phyloP scores from a whole-genome alignment of 495 filamentous ascomycete genomes.

The Tuber indicum region DNA sequence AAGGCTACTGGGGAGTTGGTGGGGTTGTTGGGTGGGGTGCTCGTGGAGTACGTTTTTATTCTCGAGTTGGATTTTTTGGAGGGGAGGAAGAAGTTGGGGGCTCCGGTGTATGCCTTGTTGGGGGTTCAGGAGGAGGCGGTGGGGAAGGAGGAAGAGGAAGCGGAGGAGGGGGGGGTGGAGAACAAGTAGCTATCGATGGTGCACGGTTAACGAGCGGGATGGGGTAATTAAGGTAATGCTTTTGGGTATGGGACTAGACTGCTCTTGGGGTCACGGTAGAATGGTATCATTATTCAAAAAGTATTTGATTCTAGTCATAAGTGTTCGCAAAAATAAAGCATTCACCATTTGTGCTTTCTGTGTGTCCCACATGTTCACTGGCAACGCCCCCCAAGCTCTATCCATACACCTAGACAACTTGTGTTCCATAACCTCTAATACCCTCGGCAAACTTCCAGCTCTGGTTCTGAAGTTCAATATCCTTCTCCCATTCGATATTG shows the following conservation, averaged over 20 bases:
- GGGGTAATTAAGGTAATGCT: not conserved
- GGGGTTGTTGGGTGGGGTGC: constrained; percentile 69
- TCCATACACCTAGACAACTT: constrained; percentile 49
- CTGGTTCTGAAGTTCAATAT: constrained; percentile 57
- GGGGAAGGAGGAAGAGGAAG: not conserved
- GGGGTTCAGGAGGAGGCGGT: constrained; percentile 32
- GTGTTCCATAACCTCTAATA: constrained; percentile 71
- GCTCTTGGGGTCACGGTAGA: not conserved
- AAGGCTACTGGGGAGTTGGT: constrained; percentile 81
- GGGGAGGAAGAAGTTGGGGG: constrained; percentile 79
- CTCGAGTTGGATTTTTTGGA: constrained; percentile 94
- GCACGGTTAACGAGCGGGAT: not conserved
- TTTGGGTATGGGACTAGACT: not conserved
- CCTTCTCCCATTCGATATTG: constrained; percentile 37
- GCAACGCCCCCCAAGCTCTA: not conserved
- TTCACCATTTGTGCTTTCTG: not conserved
- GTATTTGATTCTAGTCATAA: not conserved
- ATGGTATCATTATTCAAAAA: not conserved
- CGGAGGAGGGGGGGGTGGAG: not conserved
- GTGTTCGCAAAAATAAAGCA: not conserved
- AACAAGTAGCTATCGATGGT: not conserved
- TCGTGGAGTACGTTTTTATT: constrained; percentile 88
- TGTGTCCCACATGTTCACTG: not conserved
- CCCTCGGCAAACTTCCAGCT: constrained; percentile 96
- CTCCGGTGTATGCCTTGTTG: constrained; percentile 79